These are phyloP conservation scores for Thelephora terrestris DNA, from an alignment of 1,284 basidiomycete genomes.

Conservation along the genomic window DNA sequence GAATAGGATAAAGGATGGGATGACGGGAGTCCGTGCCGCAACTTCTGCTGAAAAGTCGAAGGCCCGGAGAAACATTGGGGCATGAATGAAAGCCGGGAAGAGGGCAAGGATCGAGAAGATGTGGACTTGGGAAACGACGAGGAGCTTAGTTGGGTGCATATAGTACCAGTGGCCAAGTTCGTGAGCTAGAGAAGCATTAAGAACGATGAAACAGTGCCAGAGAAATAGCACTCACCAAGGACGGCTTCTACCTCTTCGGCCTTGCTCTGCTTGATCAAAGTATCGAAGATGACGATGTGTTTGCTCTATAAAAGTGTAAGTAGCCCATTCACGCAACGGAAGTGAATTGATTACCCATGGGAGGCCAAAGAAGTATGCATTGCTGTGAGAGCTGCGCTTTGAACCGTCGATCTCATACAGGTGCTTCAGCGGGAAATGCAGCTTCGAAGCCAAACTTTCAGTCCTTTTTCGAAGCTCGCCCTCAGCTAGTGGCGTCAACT, in stretches of 20 bases:
- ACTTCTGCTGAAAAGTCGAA: slow-evolving; percentile 78
- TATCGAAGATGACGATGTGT: slow-evolving; percentile 97
- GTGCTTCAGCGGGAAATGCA: slow-evolving; percentile 91
- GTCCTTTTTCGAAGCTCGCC: slow-evolving; percentile 71
- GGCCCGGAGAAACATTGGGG: slow-evolving; percentile 71
- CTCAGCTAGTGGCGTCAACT: slow-evolving; percentile 74
- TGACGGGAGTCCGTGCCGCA: slow-evolving; percentile 65
- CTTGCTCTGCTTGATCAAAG: slow-evolving; percentile 83
- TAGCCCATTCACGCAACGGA: neutral
- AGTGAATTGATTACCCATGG: slow-evolving; percentile 58
- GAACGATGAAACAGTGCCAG: neutral
- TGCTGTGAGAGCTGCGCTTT: slow-evolving; percentile 89
- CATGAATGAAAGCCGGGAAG: slow-evolving; percentile 89
- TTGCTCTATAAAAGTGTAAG: slow-evolving; percentile 43
- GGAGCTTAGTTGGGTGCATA: slow-evolving; percentile 82
- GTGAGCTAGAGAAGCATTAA: slow-evolving; percentile 46
- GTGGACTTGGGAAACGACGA: slow-evolving; percentile 80
- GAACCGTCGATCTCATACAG: slow-evolving; percentile 97
- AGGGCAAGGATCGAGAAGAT: slow-evolving; percentile 78
- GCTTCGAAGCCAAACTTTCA: slow-evolving; percentile 63
- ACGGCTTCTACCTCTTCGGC: slow-evolving; percentile 89
- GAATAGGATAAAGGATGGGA: slow-evolving; percentile 86
- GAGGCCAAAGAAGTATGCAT: slow-evolving; percentile 92
- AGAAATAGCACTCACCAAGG: slow-evolving; percentile 29
- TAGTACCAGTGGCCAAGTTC: slow-evolving; percentile 96